These are phyloP conservation scores for Aureobasidium sp. DNA, from an alignment of 2,329 filamentous ascomycete species.

Conservation along the genomic window DNA sequence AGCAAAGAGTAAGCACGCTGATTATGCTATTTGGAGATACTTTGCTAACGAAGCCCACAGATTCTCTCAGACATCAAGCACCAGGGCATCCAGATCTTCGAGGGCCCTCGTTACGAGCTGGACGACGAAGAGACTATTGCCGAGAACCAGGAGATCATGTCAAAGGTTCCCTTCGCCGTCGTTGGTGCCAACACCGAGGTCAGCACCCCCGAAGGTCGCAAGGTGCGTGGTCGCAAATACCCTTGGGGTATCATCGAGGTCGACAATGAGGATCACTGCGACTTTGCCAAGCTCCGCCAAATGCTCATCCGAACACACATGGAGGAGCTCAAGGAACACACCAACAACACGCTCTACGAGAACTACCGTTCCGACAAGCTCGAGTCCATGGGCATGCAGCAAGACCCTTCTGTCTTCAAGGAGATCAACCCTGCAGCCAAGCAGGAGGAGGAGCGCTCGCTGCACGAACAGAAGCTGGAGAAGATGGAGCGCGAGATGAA, in stretches of 20 bases:
- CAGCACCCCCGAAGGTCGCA: conserved; percentile 81
- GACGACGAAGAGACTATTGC: conserved; percentile 99
- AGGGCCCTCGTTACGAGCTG: conserved; percentile 95
- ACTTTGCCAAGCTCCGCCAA: conserved; percentile 99
- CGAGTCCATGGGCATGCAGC: conserved; percentile 94
- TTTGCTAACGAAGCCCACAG: conserved; percentile 40
- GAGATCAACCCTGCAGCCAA: conserved; percentile 99
- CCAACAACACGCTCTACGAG: conserved; percentile 97
- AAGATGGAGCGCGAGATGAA: conserved; percentile 99
- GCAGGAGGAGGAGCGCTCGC: conserved; percentile 95
- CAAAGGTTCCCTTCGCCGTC: conserved; percentile 96
- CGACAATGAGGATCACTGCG: conserved; percentile 99
- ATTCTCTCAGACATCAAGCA: conserved; percentile 95
- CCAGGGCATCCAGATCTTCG: conserved; percentile 98
- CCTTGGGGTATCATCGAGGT: conserved; percentile 99
- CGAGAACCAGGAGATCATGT: conserved; percentile 99
- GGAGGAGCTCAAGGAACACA: conserved; percentile 99
- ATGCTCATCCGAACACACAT: conserved; percentile 99
- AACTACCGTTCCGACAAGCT: conserved; percentile 99
- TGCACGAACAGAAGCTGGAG: conserved; percentile 99
- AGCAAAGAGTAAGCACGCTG: conserved; percentile 71
- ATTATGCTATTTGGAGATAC: not conserved
- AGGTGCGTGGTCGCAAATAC: conserved; percentile 91
- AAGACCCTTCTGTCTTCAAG: conserved; percentile 99
- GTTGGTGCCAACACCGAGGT: conserved; percentile 97